phyloP scores from a whole-genome alignment of 2,329 filamentous ascomycete genomes.

The Fusarium algeriense region DNA sequence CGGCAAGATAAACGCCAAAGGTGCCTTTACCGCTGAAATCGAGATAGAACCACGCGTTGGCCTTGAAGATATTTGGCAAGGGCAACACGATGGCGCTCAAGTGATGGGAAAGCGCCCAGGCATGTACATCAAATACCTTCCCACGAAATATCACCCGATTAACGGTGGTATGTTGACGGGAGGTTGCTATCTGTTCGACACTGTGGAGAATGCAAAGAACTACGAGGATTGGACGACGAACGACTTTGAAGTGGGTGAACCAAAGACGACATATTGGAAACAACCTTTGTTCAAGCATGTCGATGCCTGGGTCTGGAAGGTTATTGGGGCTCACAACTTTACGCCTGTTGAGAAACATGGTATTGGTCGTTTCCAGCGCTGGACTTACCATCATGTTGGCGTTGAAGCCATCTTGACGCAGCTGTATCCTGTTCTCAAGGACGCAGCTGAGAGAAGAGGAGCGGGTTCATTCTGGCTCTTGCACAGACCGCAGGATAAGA shows the following conservation, averaged over 20 bases:
- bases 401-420: slow-evolving; percentile 31
- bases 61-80: slow-evolving; percentile 34
- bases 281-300: slow-evolving; percentile 36
- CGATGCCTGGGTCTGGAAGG: slow-evolving; percentile 27
- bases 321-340: slow-evolving; percentile 40
- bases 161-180: slow-evolving; percentile 36
- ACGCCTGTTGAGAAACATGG: slow-evolving; percentile 14
- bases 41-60: slow-evolving; percentile 16
- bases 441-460: slow-evolving; percentile 26
- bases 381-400: slow-evolving; percentile 24
- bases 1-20: slow-evolving; percentile 21
- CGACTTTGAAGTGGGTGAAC: slow-evolving; percentile 40
- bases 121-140: slow-evolving; percentile 41
- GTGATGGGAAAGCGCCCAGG: slow-evolving; percentile 33
- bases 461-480: slow-evolving; percentile 38
- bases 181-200: slow-evolving; percentile 35
- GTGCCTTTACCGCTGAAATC: slow-evolving; percentile 39
- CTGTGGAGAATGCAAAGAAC: slow-evolving; percentile 19
- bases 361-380: slow-evolving; percentile 38
- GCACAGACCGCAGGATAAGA: slow-evolving; percentile 23
- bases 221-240: slow-evolving; percentile 38
- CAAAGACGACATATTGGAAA: slow-evolving; percentile 39
- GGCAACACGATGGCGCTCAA: slow-evolving; percentile 33
- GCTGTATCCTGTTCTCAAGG: slow-evolving; percentile 35
- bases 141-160: slow-evolving; percentile 29